Conservation (phyloP, 495 filamentous ascomycete species). For the Daldinia grandis region DNA sequence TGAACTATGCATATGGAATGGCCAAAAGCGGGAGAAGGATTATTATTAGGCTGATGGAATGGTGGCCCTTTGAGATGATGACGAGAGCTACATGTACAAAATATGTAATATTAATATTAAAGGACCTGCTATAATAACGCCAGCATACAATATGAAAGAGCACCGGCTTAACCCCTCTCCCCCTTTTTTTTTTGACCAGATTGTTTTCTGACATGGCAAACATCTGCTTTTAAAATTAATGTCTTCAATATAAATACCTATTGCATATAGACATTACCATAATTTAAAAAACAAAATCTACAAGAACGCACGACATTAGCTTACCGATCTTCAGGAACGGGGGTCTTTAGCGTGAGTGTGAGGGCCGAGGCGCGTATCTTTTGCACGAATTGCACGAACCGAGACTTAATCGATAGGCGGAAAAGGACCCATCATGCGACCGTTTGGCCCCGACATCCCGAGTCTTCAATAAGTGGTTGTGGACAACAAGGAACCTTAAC, state of each 20-base stretch:
- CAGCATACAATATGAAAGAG: slow-evolving; percentile 2
- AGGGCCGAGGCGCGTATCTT: slow-evolving; percentile 29
- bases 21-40: slow-evolving; percentile 30
- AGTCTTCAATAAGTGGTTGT: slow-evolving; percentile 18
- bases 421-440: slow-evolving; percentile 31
- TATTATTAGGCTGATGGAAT: slow-evolving; percentile 22
- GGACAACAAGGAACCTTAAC: slow-evolving; percentile 21
- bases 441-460: slow-evolving; percentile 24
- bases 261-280: too few relatives aligned
- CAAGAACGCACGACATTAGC: slow-evolving; percentile 18
- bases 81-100: slow-evolving; percentile 27
- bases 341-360: slow-evolving; percentile 16
- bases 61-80: slow-evolving; percentile 22
- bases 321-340: slow-evolving; percentile 39
- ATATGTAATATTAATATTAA: slow-evolving; percentile 39
- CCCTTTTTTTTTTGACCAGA: slow-evolving; percentile 2
- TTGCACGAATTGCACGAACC: background rate
- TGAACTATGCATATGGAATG: slow-evolving; percentile 4
- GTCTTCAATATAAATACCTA: background rate
- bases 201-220: slow-evolving; percentile 1
- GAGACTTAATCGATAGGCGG: slow-evolving; percentile 30
- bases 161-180: slow-evolving; percentile 5
- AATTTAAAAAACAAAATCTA: slow-evolving; percentile 14
- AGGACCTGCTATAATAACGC: slow-evolving; percentile 28
- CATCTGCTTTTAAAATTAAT: background rate